A percentile compares a stretch with the other conserved stretches of the same genome.
These are phyloP conservation scores for Conringia planisiliqua DNA, from an alignment of 345 rosid genomes.

Conservation along the genomic window DNA sequence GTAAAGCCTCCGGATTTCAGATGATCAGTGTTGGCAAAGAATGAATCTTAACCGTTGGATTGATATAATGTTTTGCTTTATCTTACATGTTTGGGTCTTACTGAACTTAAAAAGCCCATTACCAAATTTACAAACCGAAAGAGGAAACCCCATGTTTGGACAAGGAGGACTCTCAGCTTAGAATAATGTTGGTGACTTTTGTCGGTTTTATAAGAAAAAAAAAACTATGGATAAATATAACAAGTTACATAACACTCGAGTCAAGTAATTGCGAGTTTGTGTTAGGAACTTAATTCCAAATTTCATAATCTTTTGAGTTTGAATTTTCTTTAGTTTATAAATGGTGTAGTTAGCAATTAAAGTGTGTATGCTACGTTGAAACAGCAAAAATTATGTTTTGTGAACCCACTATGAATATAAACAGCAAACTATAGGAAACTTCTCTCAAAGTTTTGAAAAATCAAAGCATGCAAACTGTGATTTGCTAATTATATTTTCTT, in stretches of 20 bases:
- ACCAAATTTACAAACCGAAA: neutral
- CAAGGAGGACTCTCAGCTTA: neutral
- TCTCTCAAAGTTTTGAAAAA: neutral
- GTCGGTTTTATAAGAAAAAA: too few species aligned
- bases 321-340: neutral
- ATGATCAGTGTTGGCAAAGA: neutral
- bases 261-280: neutral
- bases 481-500: neutral
- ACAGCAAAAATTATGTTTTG: neutral
- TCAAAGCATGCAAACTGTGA: neutral
- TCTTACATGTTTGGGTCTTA: neutral
- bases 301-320: neutral
- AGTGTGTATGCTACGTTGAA: neutral
- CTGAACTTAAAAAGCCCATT: neutral
- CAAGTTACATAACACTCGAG: neutral
- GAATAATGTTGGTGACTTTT: neutral
- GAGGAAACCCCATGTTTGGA: neutral
- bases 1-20: neutral
- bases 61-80: neutral
- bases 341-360: neutral
- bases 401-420: neutral
- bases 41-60: conserved; percentile 18
- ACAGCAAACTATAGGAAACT: neutral
- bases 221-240: neutral
- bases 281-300: neutral